phyloP scores from a whole-genome alignment of 257 asterid species.

The Avicennia marina region DNA sequence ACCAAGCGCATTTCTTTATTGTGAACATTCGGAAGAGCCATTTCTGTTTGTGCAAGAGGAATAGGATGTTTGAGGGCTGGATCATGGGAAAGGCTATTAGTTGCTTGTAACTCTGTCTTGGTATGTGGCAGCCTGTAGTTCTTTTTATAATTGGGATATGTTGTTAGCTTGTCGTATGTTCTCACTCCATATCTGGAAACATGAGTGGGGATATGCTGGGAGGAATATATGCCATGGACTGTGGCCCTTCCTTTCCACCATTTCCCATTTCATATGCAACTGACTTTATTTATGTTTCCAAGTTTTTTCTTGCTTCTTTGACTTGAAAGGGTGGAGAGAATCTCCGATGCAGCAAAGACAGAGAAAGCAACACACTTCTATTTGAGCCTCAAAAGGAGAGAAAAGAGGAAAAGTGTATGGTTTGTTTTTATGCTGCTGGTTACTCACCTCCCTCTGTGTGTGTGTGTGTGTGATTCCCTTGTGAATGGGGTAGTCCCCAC shows the following conservation, averaged over 20 bases:
- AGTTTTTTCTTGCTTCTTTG: conserved; percentile 47
- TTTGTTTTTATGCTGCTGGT: conserved; percentile 67
- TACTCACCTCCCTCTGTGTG: conserved; percentile 25
- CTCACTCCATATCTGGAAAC: conserved; percentile 94
- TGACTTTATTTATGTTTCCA: conserved; percentile 26
- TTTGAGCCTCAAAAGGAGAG: conserved; percentile 75
- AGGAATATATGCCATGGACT: conserved; percentile 86
- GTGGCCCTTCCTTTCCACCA: conserved; percentile 49
- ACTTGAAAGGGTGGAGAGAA: conserved; percentile 64
- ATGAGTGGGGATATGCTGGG: conserved; percentile 55
- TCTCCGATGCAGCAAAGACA: conserved; percentile 64
- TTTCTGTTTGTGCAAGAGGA: conserved; percentile 23
- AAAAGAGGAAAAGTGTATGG: conserved; percentile 52
- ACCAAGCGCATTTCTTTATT: conserved; percentile 51
- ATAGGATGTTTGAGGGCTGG: conserved; percentile 15
- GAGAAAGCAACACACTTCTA: conserved; percentile 65
- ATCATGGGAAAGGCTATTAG: conserved; percentile 21
- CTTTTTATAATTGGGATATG: conserved; percentile 61
- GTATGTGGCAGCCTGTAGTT: conserved; percentile 32
- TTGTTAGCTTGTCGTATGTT: conserved; percentile 53
- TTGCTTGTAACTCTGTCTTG: conserved; percentile 24
- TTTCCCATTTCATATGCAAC: conserved; percentile 67
- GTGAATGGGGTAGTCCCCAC: conserved; percentile 55
- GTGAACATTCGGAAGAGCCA: conserved; percentile 48
- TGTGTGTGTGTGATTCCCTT: conserved; percentile 36